A percentile compares a stretch with the other conserved stretches of the same genome.
Evolutionary conservation across 148 eudicot genomes (phyloP).

Genomic region (Chenopodium suecicum): DNA sequence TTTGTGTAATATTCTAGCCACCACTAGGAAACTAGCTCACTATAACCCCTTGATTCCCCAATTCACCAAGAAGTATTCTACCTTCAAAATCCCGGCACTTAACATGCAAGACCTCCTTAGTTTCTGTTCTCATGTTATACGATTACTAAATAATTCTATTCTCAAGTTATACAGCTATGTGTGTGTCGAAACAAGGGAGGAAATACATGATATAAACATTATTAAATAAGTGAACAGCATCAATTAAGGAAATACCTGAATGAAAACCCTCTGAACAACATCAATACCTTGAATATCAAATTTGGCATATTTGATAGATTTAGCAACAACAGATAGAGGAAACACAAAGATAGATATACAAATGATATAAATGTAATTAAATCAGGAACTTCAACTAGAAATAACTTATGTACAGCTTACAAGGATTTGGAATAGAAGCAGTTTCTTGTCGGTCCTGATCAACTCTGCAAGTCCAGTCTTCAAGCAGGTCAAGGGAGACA

Average conservation of each 20-base stretch:
- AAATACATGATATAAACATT: background rate
- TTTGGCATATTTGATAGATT: background rate
- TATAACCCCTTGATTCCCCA: background rate
- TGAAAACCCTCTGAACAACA: background rate
- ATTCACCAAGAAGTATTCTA: background rate
- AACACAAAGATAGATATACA: background rate
- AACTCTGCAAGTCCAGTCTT: constrained; percentile 26
- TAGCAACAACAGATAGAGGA: background rate
- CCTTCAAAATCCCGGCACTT: background rate
- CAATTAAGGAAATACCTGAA: background rate
- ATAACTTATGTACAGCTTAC: constrained; percentile 6
- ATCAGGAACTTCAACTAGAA: background rate
- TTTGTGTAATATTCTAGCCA: background rate
- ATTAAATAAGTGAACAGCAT: background rate
- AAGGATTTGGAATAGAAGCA: background rate
- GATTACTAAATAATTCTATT: background rate
- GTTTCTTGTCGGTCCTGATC: background rate
- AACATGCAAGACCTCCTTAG: background rate
- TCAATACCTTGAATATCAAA: background rate
- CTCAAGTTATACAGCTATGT: background rate
- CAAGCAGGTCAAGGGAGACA: constrained; percentile 27
- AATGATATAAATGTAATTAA: background rate
- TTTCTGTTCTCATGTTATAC: background rate
- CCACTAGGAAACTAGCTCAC: background rate
- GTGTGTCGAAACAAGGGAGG: background rate